Conservation (phyloP, 805 yeast genomes). For the Candida krabiensis region DNA sequence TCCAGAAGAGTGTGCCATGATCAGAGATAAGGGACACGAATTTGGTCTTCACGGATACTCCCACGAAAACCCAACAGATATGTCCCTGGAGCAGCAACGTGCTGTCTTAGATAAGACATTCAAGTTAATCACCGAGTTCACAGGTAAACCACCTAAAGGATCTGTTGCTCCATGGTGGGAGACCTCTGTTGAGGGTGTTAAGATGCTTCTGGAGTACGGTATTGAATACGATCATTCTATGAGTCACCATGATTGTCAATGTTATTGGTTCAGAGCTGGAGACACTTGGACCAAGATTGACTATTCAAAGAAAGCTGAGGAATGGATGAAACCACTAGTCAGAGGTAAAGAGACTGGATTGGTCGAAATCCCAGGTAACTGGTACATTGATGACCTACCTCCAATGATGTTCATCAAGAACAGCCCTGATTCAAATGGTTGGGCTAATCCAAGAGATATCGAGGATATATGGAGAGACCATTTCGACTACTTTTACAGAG, state of each 20-base stretch:
- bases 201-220: slow-evolving; percentile 35
- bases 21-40: slow-evolving; percentile 37
- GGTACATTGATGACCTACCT: slow-evolving; percentile 40
- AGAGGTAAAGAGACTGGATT: slow-evolving; percentile 35
- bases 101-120: slow-evolving; percentile 36
- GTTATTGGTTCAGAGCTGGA: slow-evolving; percentile 37
- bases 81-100: slow-evolving; percentile 36
- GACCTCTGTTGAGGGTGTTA: slow-evolving; percentile 34
- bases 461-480: slow-evolving; percentile 41
- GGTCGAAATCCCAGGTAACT: slow-evolving; percentile 38
- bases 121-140: slow-evolving; percentile 33
- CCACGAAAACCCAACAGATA: slow-evolving; percentile 37
- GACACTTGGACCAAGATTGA: slow-evolving; percentile 39
- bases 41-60: slow-evolving; percentile 39
- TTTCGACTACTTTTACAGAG: slow-evolving; percentile 38
- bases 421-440: slow-evolving; percentile 33
- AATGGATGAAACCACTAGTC: slow-evolving; percentile 38
- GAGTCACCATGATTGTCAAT: slow-evolving; percentile 37
- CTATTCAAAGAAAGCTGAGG: slow-evolving; percentile 34
- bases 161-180: slow-evolving; percentile 42
- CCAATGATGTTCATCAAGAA: slow-evolving; percentile 40
- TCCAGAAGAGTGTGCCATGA: slow-evolving; percentile 36
- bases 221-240: slow-evolving; percentile 40
- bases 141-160: slow-evolving; percentile 37
- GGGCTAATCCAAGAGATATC: slow-evolving; percentile 36